Evolutionary conservation across 2,329 filamentous ascomycete species (phyloP).

Genomic region (Curvularia sp.): DNA sequence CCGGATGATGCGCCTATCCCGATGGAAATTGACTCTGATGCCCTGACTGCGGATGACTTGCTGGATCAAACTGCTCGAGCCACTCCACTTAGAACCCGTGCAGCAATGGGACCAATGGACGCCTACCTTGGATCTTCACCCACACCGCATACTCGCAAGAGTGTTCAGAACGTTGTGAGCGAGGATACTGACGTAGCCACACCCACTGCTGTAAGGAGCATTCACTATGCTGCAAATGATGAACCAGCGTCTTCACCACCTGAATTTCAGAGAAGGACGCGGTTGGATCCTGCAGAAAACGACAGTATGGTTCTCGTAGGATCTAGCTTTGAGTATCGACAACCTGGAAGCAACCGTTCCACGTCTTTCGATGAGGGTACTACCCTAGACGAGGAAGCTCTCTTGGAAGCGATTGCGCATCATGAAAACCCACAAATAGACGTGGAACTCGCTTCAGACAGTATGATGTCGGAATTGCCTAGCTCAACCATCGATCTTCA

Average conservation of each 20-base stretch:
- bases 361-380: slow-evolving; percentile 43
- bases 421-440: slow-evolving; percentile 16
- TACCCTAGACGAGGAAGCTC: slow-evolving; percentile 41
- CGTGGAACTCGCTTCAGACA: slow-evolving; percentile 13
- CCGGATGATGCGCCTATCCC: slow-evolving; percentile 31
- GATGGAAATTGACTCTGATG: slow-evolving; percentile 41
- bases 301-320: slow-evolving; percentile 16
- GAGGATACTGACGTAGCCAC: slow-evolving; percentile 40
- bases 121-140: slow-evolving; percentile 47
- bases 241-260: slow-evolving; percentile 49
- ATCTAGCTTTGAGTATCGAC: slow-evolving; percentile 34
- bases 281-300: background rate
- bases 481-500: slow-evolving; percentile 45
- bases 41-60: slow-evolving; percentile 34
- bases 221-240: slow-evolving; percentile 29
- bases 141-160: slow-evolving; percentile 43
- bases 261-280: slow-evolving; percentile 27
- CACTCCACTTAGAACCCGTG: slow-evolving; percentile 37
- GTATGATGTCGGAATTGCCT: slow-evolving; percentile 32
- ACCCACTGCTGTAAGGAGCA: slow-evolving; percentile 37
- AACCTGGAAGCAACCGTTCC: slow-evolving; percentile 24
- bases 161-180: slow-evolving; percentile 33
- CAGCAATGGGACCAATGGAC: slow-evolving; percentile 45
- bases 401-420: slow-evolving; percentile 23
- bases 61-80: slow-evolving; percentile 28